Conservation (phyloP, 495 filamentous ascomycete genomes). For the Parachaetomium inaequale region DNA sequence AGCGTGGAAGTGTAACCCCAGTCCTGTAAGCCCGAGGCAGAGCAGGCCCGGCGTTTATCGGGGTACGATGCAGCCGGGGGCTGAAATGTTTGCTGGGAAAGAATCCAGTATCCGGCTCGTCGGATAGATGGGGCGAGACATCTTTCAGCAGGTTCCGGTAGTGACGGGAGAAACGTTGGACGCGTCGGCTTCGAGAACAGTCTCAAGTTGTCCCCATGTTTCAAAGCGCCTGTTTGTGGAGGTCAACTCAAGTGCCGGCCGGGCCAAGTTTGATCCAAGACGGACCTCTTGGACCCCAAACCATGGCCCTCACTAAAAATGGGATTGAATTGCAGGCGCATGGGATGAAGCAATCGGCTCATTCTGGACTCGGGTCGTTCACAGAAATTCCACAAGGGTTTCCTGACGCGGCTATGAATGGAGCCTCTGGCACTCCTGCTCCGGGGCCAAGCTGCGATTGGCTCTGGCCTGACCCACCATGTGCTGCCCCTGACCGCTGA, state of each 20-base stretch:
- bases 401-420: slow-evolving; percentile 14
- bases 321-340: slow-evolving; percentile 3
- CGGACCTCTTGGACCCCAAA: too few relatives aligned
- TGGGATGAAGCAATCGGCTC: slow-evolving; percentile 3
- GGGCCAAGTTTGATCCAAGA: neutral
- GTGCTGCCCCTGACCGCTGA: slow-evolving; percentile 18
- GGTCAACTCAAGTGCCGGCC: neutral
- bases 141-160: neutral
- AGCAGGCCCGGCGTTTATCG: neutral
- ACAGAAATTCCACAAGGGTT: neutral
- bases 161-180: neutral
- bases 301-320: neutral
- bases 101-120: neutral
- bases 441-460: slow-evolving; percentile 1
- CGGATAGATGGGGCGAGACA: neutral
- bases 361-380: neutral
- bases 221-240: neutral
- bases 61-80: neutral
- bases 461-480: slow-evolving; percentile 5
- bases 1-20: neutral
- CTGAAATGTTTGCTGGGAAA: neutral
- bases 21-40: neutral
- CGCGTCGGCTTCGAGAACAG: slow-evolving; percentile 5
- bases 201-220: slow-evolving; percentile 1
- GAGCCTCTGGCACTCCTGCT: neutral